Percentiles rank a stretch among this genome's conserved stretches.
Evolutionary conservation across 768 basidiomycete species (phyloP).

Genomic region (Jaapia argillacea): DNA sequence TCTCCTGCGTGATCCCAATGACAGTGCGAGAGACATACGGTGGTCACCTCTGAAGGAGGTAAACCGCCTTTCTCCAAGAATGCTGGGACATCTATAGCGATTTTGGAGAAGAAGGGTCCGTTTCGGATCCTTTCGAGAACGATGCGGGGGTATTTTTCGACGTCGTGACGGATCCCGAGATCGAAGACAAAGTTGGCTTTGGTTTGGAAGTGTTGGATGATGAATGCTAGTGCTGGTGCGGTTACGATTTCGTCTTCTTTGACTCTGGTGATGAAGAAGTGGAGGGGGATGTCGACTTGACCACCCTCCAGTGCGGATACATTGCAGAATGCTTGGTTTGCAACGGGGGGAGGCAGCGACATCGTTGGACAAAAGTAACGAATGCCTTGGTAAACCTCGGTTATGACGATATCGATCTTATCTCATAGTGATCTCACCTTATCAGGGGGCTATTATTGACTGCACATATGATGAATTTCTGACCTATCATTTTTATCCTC

Average conservation of each 20-base stretch:
- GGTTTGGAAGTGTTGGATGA: conserved; percentile 41
- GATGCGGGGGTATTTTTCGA: conserved; percentile 28
- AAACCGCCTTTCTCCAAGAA: conserved; percentile 40
- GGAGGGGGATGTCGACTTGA: conserved; percentile 26
- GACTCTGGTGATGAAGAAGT: conserved; percentile 26
- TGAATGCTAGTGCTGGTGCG: conserved; percentile 42
- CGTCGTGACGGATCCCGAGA: conserved; percentile 41
- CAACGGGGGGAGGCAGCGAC: conserved; percentile 28
- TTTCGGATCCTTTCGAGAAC: conserved; percentile 18
- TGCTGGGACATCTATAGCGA: conserved; percentile 25
- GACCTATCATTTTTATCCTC: too few relatives aligned
- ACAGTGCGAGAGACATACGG: conserved; percentile 39
- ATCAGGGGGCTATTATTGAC: too few relatives aligned
- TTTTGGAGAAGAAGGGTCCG: too few relatives aligned
- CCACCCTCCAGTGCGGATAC: conserved; percentile 51
- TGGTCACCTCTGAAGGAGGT: conserved; percentile 29
- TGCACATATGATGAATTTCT: too few relatives aligned
- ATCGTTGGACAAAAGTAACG: too few relatives aligned
- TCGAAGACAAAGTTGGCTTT: conserved; percentile 30
- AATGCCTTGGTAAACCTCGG: too few relatives aligned
- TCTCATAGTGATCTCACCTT: too few relatives aligned
- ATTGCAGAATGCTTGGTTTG: conserved; percentile 38
- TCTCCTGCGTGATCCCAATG: conserved; percentile 41
- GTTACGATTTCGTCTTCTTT: conserved; percentile 17
- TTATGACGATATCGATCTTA: too few relatives aligned